Conservation (phyloP, 768 basidiomycete genomes). For the Xerocomellus intermedius region DNA sequence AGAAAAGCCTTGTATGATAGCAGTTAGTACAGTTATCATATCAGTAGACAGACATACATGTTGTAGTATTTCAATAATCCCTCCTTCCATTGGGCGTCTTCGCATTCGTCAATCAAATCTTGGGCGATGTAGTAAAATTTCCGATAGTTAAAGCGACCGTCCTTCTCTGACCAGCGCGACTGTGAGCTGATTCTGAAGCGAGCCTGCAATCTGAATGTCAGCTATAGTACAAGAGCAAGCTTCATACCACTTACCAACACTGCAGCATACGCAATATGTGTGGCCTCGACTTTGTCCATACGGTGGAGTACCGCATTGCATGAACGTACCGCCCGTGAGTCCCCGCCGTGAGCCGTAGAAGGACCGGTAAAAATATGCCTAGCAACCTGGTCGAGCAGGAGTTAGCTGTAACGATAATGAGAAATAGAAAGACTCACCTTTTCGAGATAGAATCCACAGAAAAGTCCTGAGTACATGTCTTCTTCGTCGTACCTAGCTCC, state of each 20-base stretch:
- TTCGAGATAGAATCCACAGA: background rate
- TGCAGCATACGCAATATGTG: constrained; percentile 4
- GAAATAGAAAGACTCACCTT: background rate
- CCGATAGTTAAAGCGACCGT: constrained; percentile 2
- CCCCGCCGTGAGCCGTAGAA: background rate
- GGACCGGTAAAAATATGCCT: background rate
- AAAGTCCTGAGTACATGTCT: background rate
- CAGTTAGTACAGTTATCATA: too few relatives aligned
- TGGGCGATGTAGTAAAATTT: background rate
- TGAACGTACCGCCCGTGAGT: background rate
- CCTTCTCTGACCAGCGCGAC: background rate
- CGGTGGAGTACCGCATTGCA: background rate
- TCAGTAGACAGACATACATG: background rate
- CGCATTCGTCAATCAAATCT: background rate
- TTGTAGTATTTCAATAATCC: background rate
- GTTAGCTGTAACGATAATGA: too few relatives aligned
- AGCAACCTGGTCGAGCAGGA: too few relatives aligned
- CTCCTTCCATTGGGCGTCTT: background rate
- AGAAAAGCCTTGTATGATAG: too few relatives aligned
- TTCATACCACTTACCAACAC: background rate
- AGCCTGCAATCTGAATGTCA: background rate
- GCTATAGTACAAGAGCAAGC: background rate
- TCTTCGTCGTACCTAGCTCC: background rate
- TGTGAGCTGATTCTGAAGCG: constrained; percentile 1
- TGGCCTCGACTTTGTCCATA: constrained; percentile 1